These are phyloP conservation scores for Erythrophleum fordii DNA, from an alignment of 306 rosid species.

Conservation along the genomic window DNA sequence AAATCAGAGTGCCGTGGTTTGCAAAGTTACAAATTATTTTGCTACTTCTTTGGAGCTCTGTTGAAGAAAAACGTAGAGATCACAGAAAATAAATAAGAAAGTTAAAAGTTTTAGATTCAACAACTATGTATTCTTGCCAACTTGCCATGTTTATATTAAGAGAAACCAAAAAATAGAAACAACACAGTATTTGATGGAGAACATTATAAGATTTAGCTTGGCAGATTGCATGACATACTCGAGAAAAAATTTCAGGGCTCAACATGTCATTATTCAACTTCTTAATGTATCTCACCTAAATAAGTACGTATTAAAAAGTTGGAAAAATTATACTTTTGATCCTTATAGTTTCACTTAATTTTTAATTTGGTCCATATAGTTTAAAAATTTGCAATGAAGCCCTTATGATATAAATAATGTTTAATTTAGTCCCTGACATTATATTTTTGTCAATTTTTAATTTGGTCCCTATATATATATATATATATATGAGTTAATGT, in stretches of 20 bases:
- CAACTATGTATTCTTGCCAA: slow-evolving; percentile 8
- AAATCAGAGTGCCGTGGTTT: slow-evolving; percentile 22
- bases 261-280: slow-evolving; percentile 22
- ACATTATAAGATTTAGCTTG: slow-evolving; percentile 21
- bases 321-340: no score
- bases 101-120: slow-evolving; percentile 18
- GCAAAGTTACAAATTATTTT: not conserved
- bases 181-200: not conserved
- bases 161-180: slow-evolving; percentile 3
- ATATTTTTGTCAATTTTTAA: no score
- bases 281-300: slow-evolving; percentile 25
- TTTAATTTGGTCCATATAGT: no score
- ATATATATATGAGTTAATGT: no score
- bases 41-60: slow-evolving; percentile 16
- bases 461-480: no score
- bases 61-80: slow-evolving; percentile 11
- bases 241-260: slow-evolving; percentile 21
- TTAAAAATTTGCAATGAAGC: no score
- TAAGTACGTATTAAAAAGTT: no score
- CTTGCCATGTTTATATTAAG: slow-evolving; percentile 20
- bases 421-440: no score
- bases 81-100: not conserved
- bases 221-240: slow-evolving; percentile 18
- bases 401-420: no score
- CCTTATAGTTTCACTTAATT: no score